Base-by-base conservation (phyloP, 2,329 filamentous ascomycete genomes). In the Phaeophleospora eucalypticola region DNA sequence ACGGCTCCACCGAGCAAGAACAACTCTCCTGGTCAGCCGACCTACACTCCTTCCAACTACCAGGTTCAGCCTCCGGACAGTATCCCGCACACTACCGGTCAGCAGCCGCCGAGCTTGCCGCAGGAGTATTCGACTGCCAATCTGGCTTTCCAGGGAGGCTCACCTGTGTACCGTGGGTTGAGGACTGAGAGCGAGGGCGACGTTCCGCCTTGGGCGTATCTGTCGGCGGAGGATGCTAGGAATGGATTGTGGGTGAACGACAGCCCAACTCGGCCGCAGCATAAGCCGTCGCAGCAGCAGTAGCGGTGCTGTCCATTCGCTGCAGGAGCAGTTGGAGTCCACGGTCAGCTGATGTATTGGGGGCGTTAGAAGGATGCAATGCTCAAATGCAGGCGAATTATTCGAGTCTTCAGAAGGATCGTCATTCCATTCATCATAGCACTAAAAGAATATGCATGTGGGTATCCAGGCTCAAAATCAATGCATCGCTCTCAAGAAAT, bases 401-500 rank as follows among this genome's bases (percentile, higher is more conserved):
- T n/a, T n/a, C n/a, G n/a, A n/a, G n/a, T n/a, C n/a, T n/a, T n/a
- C n/a, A n/a, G n/a, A n/a, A n/a, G n/a, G n/a, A n/a, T n/a, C n/a
- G n/a, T n/a, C n/a, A n/a, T n/a, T n/a, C n/a, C n/a, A n/a, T n/a
- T n/a, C n/a, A n/a, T n/a, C n/a, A n/a, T n/a, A n/a, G n/a, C n/a
- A n/a, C n/a, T n/a, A n/a, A n/a, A n/a, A n/a, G n/a, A n/a, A n/a
- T n/a, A n/a, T n/a, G n/a, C n/a, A n/a, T n/a, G n/a, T n/a, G n/a
- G n/a, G n/a, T n/a, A n/a, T n/a, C n/a, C n/a, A n/a, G n/a, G n/a
- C n/a, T n/a, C n/a, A n/a, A n/a, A n/a, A n/a, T n/a, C n/a, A n/a
- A n/a, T 12, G 24, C 24, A 29, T 29, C 24, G 24, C 24, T 29
- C 36, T 17, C 36, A 95, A 44, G 88, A 88, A 49, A 97, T 95